Percentiles rank a stretch among this genome's conserved stretches.
These are phyloP conservation scores for Aspergillus sp. DNA, from an alignment of 2,329 filamentous ascomycete species.

Conservation along the genomic window DNA sequence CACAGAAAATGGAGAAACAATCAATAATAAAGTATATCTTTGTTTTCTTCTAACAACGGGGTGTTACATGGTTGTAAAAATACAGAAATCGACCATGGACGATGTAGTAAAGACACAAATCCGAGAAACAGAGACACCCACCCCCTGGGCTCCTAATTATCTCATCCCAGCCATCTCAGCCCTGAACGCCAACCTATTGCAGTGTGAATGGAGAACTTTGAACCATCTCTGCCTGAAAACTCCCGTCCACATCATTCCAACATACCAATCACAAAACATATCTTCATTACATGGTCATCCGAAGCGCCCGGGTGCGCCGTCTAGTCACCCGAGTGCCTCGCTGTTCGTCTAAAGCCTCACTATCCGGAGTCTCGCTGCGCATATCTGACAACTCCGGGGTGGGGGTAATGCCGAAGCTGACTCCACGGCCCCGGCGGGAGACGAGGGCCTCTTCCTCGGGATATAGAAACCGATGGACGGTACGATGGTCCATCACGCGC, in stretches of 20 bases:
- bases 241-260: slow-evolving; percentile 3
- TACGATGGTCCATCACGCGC: slow-evolving; percentile 78
- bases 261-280: neutral
- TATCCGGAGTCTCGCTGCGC: slow-evolving; percentile 39
- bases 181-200: slow-evolving; percentile 8
- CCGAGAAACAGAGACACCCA: neutral
- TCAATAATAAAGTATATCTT: too few relatives aligned
- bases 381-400: slow-evolving; percentile 41
- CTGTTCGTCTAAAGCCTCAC: slow-evolving; percentile 35
- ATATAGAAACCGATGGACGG: slow-evolving; percentile 78
- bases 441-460: slow-evolving; percentile 62
- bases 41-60: neutral
- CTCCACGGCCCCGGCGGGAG: slow-evolving; percentile 37
- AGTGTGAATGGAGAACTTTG: neutral
- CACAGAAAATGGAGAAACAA: neutral
- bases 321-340: slow-evolving; percentile 37
- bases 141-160: neutral
- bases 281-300: slow-evolving; percentile 36
- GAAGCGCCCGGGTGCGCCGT: slow-evolving; percentile 31
- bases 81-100: neutral
- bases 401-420: slow-evolving; percentile 37
- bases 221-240: slow-evolving; percentile 9
- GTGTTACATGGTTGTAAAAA: slow-evolving; percentile 3
- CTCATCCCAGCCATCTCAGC: neutral
- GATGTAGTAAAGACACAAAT: neutral